Base-by-base conservation (phyloP, 2,329 filamentous ascomycete species). In the Neonectria hederae region DNA sequence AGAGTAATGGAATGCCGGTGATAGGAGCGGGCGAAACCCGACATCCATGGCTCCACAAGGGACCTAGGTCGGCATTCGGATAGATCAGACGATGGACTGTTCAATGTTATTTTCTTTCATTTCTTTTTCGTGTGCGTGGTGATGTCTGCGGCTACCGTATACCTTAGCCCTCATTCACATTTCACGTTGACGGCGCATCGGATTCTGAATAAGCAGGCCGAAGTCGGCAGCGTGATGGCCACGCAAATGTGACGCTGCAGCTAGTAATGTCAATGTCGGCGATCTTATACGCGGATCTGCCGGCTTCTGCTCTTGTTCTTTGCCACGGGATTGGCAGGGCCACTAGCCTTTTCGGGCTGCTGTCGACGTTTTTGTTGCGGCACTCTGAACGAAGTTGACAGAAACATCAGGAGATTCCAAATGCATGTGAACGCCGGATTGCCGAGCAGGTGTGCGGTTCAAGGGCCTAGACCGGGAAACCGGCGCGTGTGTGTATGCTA, bases 321-420 rank as follows among this genome's bases (percentile, higher is more conserved):
- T 14, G 53, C 21, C 26, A 51, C 48, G 11, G 8, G 60, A 63
- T 58, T 58, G 55, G 32, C 60, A 63, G 54, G 60, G 60, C 60
- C 54, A n/a, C 11, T 49, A 48, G 49, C 60, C 59, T 28, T 53
- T 56, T 62, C 42, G 19, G 40, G 59, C 52, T 9, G 40, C 21
- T 13, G 21, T 7, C 19, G n/a, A 22, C n/a, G 26, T 14, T 21
- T 32, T 30, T 49, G 26, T 5, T 6, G 2, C 19, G 11, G 9
- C n/a, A 51, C 28, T 32, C 30, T 21, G 11, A 10, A 21, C 26
- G 9, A 19, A 4, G 28, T 32, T 30, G 24, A 9, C 7, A 28
- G 11, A 14, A 22, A 14, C 26, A 6, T 6, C 28, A 32, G 48
- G 45, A 30, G 45, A 49, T 51, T 32, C 11, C n/a, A 51, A 42